A percentile compares a stretch with the other conserved stretches of the same genome.
Conservation (phyloP, 371 early-diverging fungal species). For the Blastocladiella emersonii region DNA sequence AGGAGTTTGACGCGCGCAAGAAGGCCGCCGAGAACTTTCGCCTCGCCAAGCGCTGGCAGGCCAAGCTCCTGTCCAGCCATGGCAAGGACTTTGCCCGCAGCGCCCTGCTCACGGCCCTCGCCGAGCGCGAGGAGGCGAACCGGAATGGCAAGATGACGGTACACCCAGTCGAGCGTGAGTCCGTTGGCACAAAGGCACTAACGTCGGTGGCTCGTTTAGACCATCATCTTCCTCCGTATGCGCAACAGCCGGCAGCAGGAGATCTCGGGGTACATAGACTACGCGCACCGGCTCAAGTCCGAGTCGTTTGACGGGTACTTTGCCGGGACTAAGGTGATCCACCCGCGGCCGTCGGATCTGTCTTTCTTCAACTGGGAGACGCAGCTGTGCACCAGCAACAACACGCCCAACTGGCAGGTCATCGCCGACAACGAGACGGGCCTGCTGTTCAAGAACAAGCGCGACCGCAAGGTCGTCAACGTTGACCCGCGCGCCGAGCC, state of each 20-base stretch:
- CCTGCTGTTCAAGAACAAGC: constrained; percentile 37
- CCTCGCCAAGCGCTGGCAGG: constrained; percentile 17
- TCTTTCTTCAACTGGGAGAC: constrained; percentile 44
- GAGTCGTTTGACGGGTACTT: constrained; percentile 39
- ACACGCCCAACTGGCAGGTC: constrained; percentile 41
- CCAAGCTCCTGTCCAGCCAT: constrained; percentile 26
- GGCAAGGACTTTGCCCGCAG: constrained; percentile 23
- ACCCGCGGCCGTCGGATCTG: constrained; percentile 33
- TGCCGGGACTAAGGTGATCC: constrained; percentile 14
- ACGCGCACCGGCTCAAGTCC: constrained; percentile 33
- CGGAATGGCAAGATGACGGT: constrained; percentile 37
- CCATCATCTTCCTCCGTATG: constrained; percentile 35
- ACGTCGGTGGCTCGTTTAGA: constrained; percentile 6
- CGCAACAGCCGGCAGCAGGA: constrained; percentile 29
- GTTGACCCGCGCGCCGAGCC: constrained; percentile 37
- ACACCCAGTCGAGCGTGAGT: no score
- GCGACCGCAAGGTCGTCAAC: constrained; percentile 40
- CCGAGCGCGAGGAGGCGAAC: constrained; percentile 39
- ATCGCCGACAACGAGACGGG: constrained; percentile 40
- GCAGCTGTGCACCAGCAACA: constrained; percentile 31
- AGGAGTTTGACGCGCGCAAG: constrained; percentile 35
- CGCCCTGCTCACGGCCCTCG: constrained; percentile 32
- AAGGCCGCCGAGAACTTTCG: constrained; percentile 27
- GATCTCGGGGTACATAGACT: constrained; percentile 39
- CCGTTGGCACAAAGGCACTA: no score